phyloP scores from a whole-genome alignment of 208 protist genomes.

The Wallacemonas sp. region DNA sequence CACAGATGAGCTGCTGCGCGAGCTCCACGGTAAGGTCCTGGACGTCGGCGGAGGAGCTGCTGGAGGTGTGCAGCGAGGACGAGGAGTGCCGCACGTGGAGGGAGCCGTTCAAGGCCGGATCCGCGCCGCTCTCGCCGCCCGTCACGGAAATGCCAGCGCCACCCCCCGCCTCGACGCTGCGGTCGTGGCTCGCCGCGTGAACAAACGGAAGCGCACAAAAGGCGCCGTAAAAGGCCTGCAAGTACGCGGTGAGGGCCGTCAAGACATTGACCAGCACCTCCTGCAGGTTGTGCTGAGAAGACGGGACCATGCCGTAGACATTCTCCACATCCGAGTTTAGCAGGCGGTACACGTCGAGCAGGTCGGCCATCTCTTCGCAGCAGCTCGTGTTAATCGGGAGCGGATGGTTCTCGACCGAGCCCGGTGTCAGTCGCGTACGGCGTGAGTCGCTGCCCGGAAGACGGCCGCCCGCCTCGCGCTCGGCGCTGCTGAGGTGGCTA shows the following conservation, averaged over 20 bases:
- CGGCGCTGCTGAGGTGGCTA: too few relatives aligned
- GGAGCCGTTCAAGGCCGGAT: not conserved
- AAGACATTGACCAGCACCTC: constrained; percentile 17
- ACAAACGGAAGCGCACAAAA: not conserved
- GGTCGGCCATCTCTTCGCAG: constrained; percentile 22
- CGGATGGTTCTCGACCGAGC: constrained; percentile 9
- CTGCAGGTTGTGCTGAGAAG: constrained; percentile 27
- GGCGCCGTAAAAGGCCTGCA: not conserved
- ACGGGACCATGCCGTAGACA: constrained; percentile 26
- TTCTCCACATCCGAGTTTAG: constrained; percentile 41
- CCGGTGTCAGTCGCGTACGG: not conserved
- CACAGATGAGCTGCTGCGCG: constrained; percentile 11
- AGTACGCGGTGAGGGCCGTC: not conserved
- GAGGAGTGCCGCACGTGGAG: not conserved
- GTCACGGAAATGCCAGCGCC: too few relatives aligned
- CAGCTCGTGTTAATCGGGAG: not conserved
- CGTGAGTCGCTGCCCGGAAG: not conserved
- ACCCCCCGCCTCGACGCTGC: too few relatives aligned
- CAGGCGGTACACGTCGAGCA: constrained; percentile 35
- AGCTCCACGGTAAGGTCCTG: not conserved
- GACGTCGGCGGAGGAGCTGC: not conserved
- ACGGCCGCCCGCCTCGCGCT: too few relatives aligned
- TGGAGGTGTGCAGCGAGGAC: not conserved
- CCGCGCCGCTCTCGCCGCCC: too few relatives aligned
- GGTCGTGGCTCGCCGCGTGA: too few relatives aligned